Evolutionary conservation across 495 filamentous ascomycete genomes (phyloP).

Genomic region (Xylaria longipes): DNA sequence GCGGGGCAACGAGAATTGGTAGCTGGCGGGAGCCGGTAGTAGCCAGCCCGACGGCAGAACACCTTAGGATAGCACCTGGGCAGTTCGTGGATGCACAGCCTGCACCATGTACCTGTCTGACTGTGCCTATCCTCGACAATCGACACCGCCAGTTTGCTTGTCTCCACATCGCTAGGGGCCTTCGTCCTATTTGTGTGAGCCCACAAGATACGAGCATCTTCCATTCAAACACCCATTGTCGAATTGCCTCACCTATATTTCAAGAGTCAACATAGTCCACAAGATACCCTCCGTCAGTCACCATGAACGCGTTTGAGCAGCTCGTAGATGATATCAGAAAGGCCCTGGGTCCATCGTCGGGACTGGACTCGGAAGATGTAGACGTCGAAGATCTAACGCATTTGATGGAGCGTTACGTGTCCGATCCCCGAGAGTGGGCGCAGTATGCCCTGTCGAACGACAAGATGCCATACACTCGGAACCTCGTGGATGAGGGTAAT

Average conservation of each 20-base stretch:
- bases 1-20: constrained; percentile 5
- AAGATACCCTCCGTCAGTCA: constrained; percentile 8
- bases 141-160: constrained; percentile 8
- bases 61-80: background rate
- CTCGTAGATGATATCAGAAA: constrained; percentile 75
- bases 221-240: constrained; percentile 6
- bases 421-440: constrained; percentile 71
- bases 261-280: background rate
- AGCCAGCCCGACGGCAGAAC: background rate
- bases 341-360: constrained; percentile 77
- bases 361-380: constrained; percentile 79
- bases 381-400: constrained; percentile 69
- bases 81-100: background rate
- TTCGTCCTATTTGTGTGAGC: background rate
- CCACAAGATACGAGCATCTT: background rate
- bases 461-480: constrained; percentile 77
- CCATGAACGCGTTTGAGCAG: constrained; percentile 65
- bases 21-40: background rate
- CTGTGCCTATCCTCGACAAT: constrained; percentile 1
- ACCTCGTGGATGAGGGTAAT: constrained; percentile 88
- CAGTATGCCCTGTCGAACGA: constrained; percentile 71
- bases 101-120: constrained; percentile 12
- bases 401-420: constrained; percentile 75
- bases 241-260: constrained; percentile 9
- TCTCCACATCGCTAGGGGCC: background rate